Evolutionary conservation across 495 filamentous ascomycete genomes (phyloP), one percentile per base, ranked within the genome.

Genomic region (Hypomontagnella monticulosa): DNA sequence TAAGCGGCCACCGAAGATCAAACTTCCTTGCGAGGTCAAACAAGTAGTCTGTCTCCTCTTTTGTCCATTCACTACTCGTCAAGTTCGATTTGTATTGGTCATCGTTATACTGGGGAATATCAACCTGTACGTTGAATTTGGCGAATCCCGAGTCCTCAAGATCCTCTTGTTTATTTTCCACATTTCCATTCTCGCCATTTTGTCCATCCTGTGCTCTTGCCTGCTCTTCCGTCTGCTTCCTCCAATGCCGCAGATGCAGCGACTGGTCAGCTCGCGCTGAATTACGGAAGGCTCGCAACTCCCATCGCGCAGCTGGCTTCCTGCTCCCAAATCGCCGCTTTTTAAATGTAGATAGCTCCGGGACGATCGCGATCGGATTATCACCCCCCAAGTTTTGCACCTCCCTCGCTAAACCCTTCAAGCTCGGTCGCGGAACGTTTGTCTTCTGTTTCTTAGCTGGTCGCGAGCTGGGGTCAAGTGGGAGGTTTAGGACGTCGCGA

Each of bases 41-140:
- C 58, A 99, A 77, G 70, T 97, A 97, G 70, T 97, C 93, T 4
- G 95, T 98, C 75, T 99, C 95, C 50, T 93, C 90, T 61, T 89
- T 90, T 15, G 90, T 87, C 95, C 95, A 99, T 56, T 93, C 86
- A 27, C 84, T 78, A 67, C 80, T 89, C 66, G 85, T 84, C 40
- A 99, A 73, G 66, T 91, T 85, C 50, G 83, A 77, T 48, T 89
- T 87, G 75, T 99, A 99, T 71, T 96, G 89, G 42, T 91, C 92
- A 42, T 95, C 90, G 38, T 85, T 89, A 73, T 97, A 97, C 48
- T 85, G 78, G 3, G 94, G 93, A 19, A 89, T 79, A 1, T 87
- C 80, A 16, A 91, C 85, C 41, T 88, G 81, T 48, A 96, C 84
- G 71, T 97, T 95, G 80, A 88, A 99, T 70, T 95, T 96, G 19